Conservation (phyloP, 1,139 yeast genomes). For the Suhomyces bolitotheri region DNA sequence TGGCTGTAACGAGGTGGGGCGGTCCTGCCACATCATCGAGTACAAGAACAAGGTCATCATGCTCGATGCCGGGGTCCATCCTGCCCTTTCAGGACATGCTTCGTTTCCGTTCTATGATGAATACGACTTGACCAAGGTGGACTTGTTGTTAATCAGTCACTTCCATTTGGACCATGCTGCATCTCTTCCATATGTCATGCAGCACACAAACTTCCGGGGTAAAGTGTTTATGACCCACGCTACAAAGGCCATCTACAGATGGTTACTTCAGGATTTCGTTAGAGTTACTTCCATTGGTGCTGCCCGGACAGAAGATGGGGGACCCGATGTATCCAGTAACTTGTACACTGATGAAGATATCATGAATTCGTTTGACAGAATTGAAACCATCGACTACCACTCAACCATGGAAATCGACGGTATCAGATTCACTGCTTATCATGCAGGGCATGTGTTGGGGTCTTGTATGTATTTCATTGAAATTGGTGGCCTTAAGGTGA, state of each 20-base stretch:
- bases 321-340: conserved; percentile 41
- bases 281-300: conserved; percentile 76
- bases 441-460: conserved; percentile 98
- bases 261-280: conserved; percentile 93
- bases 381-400: conserved; percentile 93
- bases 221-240: conserved; percentile 99
- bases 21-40: conserved; percentile 91
- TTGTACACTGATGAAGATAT: conserved; percentile 91
- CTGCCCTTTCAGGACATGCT: conserved; percentile 87
- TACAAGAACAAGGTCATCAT: conserved; percentile 95
- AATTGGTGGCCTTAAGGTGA: conserved; percentile 84
- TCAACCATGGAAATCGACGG: conserved; percentile 95
- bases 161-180: conserved; percentile 98
- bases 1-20: conserved; percentile 99
- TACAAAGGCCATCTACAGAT: conserved; percentile 93
- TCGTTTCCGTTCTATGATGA: conserved; percentile 95
- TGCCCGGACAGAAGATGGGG: conserved; percentile 23
- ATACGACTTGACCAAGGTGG: conserved; percentile 85
- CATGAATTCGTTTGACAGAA: conserved; percentile 79
- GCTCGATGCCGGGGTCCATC: conserved; percentile 98
- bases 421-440: conserved; percentile 93
- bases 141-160: conserved; percentile 82
- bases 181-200: conserved; percentile 96
- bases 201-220: conserved; percentile 90
- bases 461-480: conserved; percentile 98